Conservation (phyloP, 352 stramenopile genomes). For the Phytophthora fragariae region DNA sequence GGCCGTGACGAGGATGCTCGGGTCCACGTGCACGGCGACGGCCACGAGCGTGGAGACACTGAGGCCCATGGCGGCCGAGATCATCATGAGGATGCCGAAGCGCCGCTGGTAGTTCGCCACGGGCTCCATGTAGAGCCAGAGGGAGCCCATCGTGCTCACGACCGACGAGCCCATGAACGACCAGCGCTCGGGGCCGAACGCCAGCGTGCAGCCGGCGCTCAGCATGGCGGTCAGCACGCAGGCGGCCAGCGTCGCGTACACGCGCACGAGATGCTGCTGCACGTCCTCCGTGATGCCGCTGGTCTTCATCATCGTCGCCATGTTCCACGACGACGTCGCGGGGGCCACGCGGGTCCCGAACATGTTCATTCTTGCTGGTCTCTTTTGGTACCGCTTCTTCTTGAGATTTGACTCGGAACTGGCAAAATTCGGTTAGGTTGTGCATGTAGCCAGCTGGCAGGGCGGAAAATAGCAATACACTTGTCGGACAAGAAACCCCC, state of each 20-base stretch:
- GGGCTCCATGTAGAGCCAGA: slow-evolving; percentile 73
- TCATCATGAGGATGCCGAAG: slow-evolving; percentile 73
- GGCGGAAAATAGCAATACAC: neutral
- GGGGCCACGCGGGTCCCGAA: slow-evolving; percentile 30
- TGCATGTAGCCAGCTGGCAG: neutral
- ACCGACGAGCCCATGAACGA: slow-evolving; percentile 61
- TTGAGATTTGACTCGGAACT: slow-evolving; percentile 24
- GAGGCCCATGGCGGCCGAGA: slow-evolving; percentile 75
- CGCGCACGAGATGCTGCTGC: slow-evolving; percentile 70
- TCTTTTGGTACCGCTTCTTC: slow-evolving; percentile 14
- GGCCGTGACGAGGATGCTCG: slow-evolving; percentile 79
- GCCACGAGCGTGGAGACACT: slow-evolving; percentile 77
- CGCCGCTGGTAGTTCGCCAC: slow-evolving; percentile 61
- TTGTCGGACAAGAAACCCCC: neutral
- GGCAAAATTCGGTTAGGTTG: neutral
- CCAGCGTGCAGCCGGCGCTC: slow-evolving; percentile 48
- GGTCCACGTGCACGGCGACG: slow-evolving; percentile 78
- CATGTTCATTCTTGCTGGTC: slow-evolving; percentile 34
- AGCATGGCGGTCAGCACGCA: slow-evolving; percentile 67
- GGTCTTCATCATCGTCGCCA: slow-evolving; percentile 73
- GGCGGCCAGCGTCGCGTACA: slow-evolving; percentile 74
- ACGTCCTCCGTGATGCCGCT: slow-evolving; percentile 73
- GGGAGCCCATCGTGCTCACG: slow-evolving; percentile 52
- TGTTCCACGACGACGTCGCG: slow-evolving; percentile 51
- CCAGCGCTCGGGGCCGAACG: slow-evolving; percentile 45